Percentiles rank a stretch among this genome's conserved stretches.
Conservation (phyloP, 176 grass and related monocot species). For the Panicum miliaceum region DNA sequence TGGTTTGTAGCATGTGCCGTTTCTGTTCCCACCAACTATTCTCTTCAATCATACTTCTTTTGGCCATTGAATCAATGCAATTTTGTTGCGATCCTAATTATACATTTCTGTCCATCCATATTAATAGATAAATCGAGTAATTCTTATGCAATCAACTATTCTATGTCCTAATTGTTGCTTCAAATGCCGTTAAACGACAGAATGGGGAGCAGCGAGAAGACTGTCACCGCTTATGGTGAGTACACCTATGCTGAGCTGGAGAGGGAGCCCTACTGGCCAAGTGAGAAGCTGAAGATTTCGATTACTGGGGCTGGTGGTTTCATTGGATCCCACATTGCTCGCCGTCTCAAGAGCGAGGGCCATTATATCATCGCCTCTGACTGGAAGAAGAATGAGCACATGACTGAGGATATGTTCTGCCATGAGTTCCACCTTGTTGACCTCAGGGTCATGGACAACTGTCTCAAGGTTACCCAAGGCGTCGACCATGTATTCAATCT, state of each 20-base stretch:
- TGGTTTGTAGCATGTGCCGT: neutral
- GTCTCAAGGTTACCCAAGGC: constrained; percentile 67
- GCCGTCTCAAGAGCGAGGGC: constrained; percentile 75
- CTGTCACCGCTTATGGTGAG: constrained; percentile 61
- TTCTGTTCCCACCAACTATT: neutral
- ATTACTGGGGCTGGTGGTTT: constrained; percentile 87
- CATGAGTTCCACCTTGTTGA: constrained; percentile 92
- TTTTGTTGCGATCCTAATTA: neutral
- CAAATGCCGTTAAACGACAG: constrained; percentile 39
- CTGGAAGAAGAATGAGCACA: constrained; percentile 98
- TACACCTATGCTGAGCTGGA: constrained; percentile 81
- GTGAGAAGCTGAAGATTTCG: constrained; percentile 75
- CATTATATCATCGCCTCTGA: constrained; percentile 86
- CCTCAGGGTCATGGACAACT: constrained; percentile 90
- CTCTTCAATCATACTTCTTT: neutral
- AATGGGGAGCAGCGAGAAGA: constrained; percentile 70
- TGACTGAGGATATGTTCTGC: constrained; percentile 92
- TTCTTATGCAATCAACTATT: neutral
- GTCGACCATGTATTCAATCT: constrained; percentile 88
- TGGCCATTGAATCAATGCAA: neutral
- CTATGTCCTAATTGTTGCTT: neutral
- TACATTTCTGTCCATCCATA: neutral
- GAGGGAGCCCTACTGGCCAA: constrained; percentile 76
- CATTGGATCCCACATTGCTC: constrained; percentile 88
- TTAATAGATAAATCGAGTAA: neutral